phyloP scores from a whole-genome alignment of 2,329 filamentous ascomycete genomes.

The Hymenoscyphus albidus region DNA sequence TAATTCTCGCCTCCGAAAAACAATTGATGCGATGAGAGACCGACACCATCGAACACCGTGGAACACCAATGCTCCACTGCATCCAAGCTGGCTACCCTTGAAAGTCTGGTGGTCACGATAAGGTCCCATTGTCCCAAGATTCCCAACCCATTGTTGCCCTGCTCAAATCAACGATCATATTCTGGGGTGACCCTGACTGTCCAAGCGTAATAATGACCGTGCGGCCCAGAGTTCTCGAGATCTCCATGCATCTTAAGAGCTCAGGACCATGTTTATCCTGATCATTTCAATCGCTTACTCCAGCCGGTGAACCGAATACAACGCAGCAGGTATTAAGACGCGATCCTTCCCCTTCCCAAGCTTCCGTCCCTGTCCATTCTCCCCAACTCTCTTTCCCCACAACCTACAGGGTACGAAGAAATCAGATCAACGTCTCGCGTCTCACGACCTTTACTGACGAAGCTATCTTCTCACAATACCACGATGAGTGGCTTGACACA shows the following conservation, averaged over 20 bases:
- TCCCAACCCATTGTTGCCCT: not conserved
- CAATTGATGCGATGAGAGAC: not conserved
- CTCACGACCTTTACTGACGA: not conserved
- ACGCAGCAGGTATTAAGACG: slow-evolving; percentile 2
- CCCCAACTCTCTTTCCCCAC: not conserved
- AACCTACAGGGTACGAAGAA: not conserved
- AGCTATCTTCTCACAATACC: not conserved
- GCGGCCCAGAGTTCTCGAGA: not conserved
- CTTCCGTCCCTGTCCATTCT: not conserved
- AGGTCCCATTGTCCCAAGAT: not conserved
- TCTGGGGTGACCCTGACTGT: not conserved
- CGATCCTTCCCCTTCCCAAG: not conserved
- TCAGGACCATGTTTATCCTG: not conserved
- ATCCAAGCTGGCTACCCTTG: not conserved
- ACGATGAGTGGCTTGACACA: not conserved
- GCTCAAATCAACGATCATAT: not conserved
- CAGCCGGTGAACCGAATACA: not conserved
- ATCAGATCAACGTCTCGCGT: not conserved
- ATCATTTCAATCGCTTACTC: not conserved
- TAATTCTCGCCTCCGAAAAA: not conserved
- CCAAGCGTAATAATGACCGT: not conserved
- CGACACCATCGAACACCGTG: too few species aligned
- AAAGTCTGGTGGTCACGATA: too few species aligned
- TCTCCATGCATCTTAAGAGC: not conserved
- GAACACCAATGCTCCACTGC: not conserved